phyloP scores from a whole-genome alignment of 2,329 filamentous ascomycete species.

The Ceratocystis huliohia region DNA sequence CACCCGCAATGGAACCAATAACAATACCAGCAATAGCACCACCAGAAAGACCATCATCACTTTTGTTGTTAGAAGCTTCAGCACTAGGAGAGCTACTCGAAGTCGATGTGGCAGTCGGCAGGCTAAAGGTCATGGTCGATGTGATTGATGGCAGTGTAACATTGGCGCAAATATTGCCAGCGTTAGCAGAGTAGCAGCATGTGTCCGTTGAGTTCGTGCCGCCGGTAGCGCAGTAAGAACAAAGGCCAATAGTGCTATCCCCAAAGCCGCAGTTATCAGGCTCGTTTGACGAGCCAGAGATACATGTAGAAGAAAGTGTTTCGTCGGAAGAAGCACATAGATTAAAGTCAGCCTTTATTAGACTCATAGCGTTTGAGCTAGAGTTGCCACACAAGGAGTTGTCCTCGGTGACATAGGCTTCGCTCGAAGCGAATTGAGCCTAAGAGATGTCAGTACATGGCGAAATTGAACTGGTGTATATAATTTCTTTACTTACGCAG shows the following conservation, averaged over 20 bases:
- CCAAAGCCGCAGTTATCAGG: slow-evolving; percentile 75
- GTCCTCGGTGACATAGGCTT: slow-evolving; percentile 71
- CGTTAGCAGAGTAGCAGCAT: slow-evolving; percentile 75
- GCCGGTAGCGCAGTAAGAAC: slow-evolving; percentile 71
- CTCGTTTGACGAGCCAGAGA: slow-evolving; percentile 68
- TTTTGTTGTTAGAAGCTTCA: slow-evolving; percentile 23
- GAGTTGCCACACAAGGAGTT: slow-evolving; percentile 57
- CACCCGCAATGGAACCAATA: slow-evolving; percentile 62
- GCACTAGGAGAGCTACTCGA: slow-evolving; percentile 30
- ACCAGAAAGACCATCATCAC: slow-evolving; percentile 46
- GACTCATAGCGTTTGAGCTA: slow-evolving; percentile 50
- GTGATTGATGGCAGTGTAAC: slow-evolving; percentile 69
- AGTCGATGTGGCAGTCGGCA: slow-evolving; percentile 37
- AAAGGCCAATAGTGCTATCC: slow-evolving; percentile 60
- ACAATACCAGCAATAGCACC: slow-evolving; percentile 86
- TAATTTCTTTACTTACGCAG: slow-evolving; percentile 47
- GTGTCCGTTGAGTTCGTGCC: slow-evolving; percentile 88
- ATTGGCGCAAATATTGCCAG: slow-evolving; percentile 57
- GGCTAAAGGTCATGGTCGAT: slow-evolving; percentile 50
- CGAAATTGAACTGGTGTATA: neutral
- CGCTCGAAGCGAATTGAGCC: slow-evolving; percentile 77
- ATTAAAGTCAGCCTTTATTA: slow-evolving; percentile 85
- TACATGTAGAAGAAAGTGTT: slow-evolving; percentile 61
- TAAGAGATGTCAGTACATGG: slow-evolving; percentile 26
- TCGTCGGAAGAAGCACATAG: slow-evolving; percentile 75